These are phyloP conservation scores for Corinectria fuckeliana DNA, from an alignment of 2,329 filamentous ascomycete genomes.

Conservation along the genomic window DNA sequence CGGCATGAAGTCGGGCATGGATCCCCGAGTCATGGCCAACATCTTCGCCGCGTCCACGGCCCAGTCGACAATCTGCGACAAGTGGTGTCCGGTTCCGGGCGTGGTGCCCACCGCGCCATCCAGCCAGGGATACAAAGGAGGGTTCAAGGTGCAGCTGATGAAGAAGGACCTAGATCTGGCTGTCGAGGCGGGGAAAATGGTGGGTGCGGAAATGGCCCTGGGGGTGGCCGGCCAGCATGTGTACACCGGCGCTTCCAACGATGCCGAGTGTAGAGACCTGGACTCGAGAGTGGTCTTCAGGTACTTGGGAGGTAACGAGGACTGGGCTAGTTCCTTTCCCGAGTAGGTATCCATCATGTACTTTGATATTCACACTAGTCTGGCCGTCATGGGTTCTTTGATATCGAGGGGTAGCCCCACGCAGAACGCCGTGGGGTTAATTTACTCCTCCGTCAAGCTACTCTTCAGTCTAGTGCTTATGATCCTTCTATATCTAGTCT, in stretches of 20 bases:
- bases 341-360: not conserved
- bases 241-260: constrained; percentile 4
- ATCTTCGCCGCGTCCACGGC: constrained; percentile 20
- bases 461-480: not conserved
- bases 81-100: constrained; percentile 19
- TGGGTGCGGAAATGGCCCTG: constrained; percentile 6
- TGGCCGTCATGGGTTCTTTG: not conserved
- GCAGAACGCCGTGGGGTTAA: not conserved
- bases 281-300: constrained; percentile 22
- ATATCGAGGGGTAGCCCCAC: not conserved
- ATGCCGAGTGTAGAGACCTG: constrained; percentile 11
- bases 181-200: constrained; percentile 3
- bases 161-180: constrained; percentile 22
- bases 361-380: not conserved
- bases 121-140: constrained; percentile 16
- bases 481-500: too few relatives aligned
- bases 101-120: constrained; percentile 15
- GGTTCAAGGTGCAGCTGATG: constrained; percentile 25
- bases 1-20: constrained; percentile 18
- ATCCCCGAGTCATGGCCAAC: constrained; percentile 9
- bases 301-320: constrained; percentile 16
- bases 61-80: constrained; percentile 19
- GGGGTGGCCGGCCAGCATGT: constrained; percentile 1
- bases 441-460: not conserved
- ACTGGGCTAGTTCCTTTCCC: constrained; percentile 1